These are phyloP conservation scores for Viola odorata DNA, from an alignment of 345 rosid genomes.

Conservation along the genomic window DNA sequence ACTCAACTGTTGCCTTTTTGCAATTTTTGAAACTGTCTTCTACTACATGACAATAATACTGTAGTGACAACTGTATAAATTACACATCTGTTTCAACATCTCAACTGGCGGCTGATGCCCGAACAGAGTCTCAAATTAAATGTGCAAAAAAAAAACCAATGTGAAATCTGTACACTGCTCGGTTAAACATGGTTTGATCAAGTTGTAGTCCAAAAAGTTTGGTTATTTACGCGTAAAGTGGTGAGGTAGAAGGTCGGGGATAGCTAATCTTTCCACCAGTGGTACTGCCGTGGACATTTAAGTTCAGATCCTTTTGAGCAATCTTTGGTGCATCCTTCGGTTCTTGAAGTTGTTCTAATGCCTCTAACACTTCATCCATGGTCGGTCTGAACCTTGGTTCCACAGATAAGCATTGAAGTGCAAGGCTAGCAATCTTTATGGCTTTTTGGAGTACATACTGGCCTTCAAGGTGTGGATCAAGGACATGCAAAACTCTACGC, in stretches of 20 bases:
- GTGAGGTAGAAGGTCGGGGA: conserved; percentile 50
- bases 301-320: conserved; percentile 25
- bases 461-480: conserved; percentile 75
- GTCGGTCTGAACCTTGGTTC: conserved; percentile 22
- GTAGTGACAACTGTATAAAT: too few relatives aligned
- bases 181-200: background rate
- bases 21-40: too few relatives aligned
- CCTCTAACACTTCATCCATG: conserved; percentile 27
- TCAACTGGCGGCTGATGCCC: too few relatives aligned
- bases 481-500: conserved; percentile 54
- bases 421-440: conserved; percentile 49
- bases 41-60: too few relatives aligned
- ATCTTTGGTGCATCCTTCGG: conserved; percentile 25
- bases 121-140: background rate
- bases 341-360: conserved; percentile 55
- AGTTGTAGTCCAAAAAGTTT: background rate
- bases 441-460: conserved; percentile 58
- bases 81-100: too few relatives aligned
- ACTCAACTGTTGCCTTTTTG: too few relatives aligned
- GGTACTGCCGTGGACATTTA: conserved; percentile 20
- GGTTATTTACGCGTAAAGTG: conserved; percentile 9
- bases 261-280: conserved; percentile 29
- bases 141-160: background rate
- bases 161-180: conserved; percentile 15
- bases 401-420: conserved; percentile 30